phyloP scores from a whole-genome alignment of 2,329 filamentous ascomycete species.

The Rhinocladiella similis region DNA sequence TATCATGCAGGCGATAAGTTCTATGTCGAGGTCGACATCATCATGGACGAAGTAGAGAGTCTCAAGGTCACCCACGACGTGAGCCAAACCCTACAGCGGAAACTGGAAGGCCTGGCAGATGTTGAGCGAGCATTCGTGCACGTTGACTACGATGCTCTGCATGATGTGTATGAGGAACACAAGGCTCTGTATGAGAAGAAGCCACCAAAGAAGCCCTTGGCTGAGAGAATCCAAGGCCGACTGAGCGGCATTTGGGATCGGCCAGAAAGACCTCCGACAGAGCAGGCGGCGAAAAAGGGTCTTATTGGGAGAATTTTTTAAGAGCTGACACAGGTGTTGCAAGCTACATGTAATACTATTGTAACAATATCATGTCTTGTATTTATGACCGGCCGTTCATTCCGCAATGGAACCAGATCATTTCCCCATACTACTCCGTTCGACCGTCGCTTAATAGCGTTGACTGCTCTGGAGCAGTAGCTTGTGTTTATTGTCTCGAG shows the following conservation, averaged over 20 bases:
- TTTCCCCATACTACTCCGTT: too few relatives aligned
- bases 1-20: conserved; percentile 64
- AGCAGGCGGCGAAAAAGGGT: neutral
- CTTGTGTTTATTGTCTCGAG: too few relatives aligned
- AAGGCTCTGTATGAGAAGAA: neutral
- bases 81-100: conserved; percentile 60
- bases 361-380: too few relatives aligned
- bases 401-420: too few relatives aligned
- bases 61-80: conserved; percentile 62
- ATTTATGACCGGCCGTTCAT: too few relatives aligned
- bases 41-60: conserved; percentile 58
- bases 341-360: too few relatives aligned
- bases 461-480: too few relatives aligned
- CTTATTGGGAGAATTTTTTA: neutral
- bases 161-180: conserved; percentile 1
- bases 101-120: conserved; percentile 55
- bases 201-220: neutral
- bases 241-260: neutral
- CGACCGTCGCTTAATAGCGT: too few relatives aligned
- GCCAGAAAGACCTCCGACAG: neutral
- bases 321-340: neutral
- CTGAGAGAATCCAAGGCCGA: neutral
- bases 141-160: conserved; percentile 45
- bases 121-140: conserved; percentile 51
- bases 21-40: conserved; percentile 63